phyloP scores from a whole-genome alignment of 371 early-diverging fungal species.

The Zopfochytrium polystomum region DNA sequence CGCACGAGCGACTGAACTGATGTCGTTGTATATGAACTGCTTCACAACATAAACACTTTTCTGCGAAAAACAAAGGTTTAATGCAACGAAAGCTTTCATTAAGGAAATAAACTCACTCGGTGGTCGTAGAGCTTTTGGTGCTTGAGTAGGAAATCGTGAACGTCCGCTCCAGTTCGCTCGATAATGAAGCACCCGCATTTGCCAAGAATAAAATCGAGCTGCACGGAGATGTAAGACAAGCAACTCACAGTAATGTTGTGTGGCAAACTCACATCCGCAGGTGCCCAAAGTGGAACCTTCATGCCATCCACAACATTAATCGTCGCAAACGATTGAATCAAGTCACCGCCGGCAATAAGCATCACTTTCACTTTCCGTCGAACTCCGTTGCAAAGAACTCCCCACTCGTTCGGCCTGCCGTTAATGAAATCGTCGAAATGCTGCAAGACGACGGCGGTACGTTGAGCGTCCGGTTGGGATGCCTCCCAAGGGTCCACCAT shows the following conservation, averaged over 20 bases:
- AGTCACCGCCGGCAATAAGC: conserved; percentile 94
- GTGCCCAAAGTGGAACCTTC: conserved; percentile 71
- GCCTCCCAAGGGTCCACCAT: conserved; percentile 98
- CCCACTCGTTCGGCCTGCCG: conserved; percentile 35
- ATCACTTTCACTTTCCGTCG: conserved; percentile 72
- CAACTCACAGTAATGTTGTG: background rate
- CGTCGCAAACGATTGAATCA: conserved; percentile 88
- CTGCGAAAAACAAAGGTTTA: conserved; percentile 34
- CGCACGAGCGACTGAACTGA: conserved; percentile 92
- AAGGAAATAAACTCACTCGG: conserved; percentile 51
- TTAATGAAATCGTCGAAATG: conserved; percentile 91
- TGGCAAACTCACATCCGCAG: conserved; percentile 72
- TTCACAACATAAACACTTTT: conserved; percentile 89
- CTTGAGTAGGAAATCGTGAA: conserved; percentile 82
- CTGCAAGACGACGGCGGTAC: conserved; percentile 89
- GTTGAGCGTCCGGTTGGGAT: conserved; percentile 70
- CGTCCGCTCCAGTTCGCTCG: conserved; percentile 92
- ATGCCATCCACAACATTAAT: conserved; percentile 60
- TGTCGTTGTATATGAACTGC: conserved; percentile 94
- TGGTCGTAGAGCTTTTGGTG: conserved; percentile 89
- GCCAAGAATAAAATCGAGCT: conserved; percentile 91
- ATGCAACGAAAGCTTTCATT: background rate
- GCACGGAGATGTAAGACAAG: conserved; percentile 12
- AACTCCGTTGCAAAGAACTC: conserved; percentile 33
- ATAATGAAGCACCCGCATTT: conserved; percentile 92